Base-by-base conservation (phyloP, 352 stramenopile species). In the Phytophthora agathidicida region DNA sequence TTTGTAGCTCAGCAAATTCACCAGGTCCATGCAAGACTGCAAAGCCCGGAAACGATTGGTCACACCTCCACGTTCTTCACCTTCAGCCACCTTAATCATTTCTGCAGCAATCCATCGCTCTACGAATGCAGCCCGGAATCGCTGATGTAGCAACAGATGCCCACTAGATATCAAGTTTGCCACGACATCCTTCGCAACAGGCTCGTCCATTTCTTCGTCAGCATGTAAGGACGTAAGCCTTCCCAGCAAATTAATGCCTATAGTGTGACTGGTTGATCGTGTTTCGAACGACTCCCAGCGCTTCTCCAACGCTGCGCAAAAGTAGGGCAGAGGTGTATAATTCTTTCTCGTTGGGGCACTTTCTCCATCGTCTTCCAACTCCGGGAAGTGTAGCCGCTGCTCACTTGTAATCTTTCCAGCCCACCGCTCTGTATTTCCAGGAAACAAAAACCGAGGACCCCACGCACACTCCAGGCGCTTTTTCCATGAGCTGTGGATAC, bases 1-100 rank as follows among this genome's bases (percentile, higher is more conserved):
- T 64, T 96, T 93, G 76, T 94, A 96, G 43, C 82, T 89, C 5
- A 96, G 56, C 23, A 96, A 58, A 23, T 94, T 90, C 22, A 94
- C 73, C 31, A 96, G 55, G 63, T 94, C 79, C 85, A 94, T 91
- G 30, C 83, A 89, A 22, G 82, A 87, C 57, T 91, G 83, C 14
- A 84, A 68, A 5, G 75, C 71, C 8, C 72, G 55, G 60, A 91
- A 60, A 55, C 84, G 67, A 47, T 54, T 70, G 11, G 73, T 76
- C 2, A 80, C 61, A 23, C 68, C 35, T 27, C 74, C 81, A 16
- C 77, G 63, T 43, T 83, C 79, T 39, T 86, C 75, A 7, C 31
- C 36, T 13, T 83, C 77, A 26, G 82, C 50, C 3, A 75, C 44
- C 11, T 73, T 76, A 32, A 88, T 73, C 6, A 83, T 35, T 41